These are phyloP conservation scores for Wickerhamomyces sp. DNA, from an alignment of 1,139 yeast genomes.

Conservation along the genomic window DNA sequence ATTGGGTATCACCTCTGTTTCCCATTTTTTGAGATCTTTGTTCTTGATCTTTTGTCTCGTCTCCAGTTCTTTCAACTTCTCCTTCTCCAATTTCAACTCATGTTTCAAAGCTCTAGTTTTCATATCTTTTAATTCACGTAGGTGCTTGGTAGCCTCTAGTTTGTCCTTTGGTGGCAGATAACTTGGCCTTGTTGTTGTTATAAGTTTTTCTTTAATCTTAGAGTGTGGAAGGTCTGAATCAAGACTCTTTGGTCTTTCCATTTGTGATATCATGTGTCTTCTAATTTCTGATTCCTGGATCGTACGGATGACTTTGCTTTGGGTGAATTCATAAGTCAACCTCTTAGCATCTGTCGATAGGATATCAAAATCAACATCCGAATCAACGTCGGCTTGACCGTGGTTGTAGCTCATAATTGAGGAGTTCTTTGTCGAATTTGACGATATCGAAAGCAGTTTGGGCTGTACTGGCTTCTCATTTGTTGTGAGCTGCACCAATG, in stretches of 20 bases:
- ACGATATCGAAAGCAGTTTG: constrained; percentile 22
- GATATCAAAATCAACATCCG: constrained; percentile 12
- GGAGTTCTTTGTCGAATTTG: constrained; percentile 40
- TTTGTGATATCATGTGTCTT: constrained; percentile 27
- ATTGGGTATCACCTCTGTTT: constrained; percentile 33
- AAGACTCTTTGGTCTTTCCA: constrained; percentile 16
- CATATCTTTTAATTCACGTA: constrained; percentile 47
- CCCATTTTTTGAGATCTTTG: constrained; percentile 43
- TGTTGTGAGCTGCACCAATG: constrained; percentile 25
- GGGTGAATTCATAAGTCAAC: constrained; percentile 30
- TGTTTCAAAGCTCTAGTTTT: constrained; percentile 41
- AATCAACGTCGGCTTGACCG: constrained; percentile 6
- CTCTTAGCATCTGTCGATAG: constrained; percentile 44
- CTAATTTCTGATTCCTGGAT: constrained; percentile 37
- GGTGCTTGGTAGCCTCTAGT: constrained; percentile 50
- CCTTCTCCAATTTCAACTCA: constrained; percentile 33
- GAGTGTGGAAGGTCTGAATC: constrained; percentile 19
- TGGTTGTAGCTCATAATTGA: constrained; percentile 31
- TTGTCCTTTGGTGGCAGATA: constrained; percentile 64
- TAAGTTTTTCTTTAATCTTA: constrained; percentile 27
- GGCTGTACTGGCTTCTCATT: constrained; percentile 13
- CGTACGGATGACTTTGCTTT: constrained; percentile 32
- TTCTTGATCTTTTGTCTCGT: constrained; percentile 27
- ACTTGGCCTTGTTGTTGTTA: constrained; percentile 54
- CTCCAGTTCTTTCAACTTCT: constrained; percentile 27